Evolutionary conservation across 805 yeast genomes (phyloP), one percentile per base, ranked within the genome.

Genomic region (Tetrapisispora namnaoensis): DNA sequence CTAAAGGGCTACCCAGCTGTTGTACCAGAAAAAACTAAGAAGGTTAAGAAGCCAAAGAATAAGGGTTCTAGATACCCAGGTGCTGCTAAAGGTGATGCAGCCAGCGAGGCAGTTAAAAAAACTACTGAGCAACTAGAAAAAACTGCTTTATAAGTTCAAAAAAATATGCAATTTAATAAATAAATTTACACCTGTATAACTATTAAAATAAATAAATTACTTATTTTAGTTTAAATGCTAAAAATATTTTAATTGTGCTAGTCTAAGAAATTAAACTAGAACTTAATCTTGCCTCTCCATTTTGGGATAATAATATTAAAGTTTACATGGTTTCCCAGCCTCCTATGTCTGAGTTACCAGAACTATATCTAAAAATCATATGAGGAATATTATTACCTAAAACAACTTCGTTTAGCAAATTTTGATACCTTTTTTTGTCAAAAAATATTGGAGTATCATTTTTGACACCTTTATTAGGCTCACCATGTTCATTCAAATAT

Each of bases 61-160:
- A 87, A 88, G 70, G 98, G 98, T 53, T 63, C 88, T n/a, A 79
- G 79, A 69, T 87, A 85, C 76, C 96, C 96, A 39, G 96, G 95
- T 57, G 66, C 59, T n/a, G 51, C 61, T 40, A 68, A 65, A 20
- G 17, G 28, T 14, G 61, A 72, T 57, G 62, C 75, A 43, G 70
- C 69, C 41, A 52, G 50, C n/a, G 49, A 34, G n/a, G 41, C 45
- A 1, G 52, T 52, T 28, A 51, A 54, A 20, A 56, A 62, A 53
- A 52, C 56, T 24, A 51, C 62, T 28, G 60, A 66, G 48, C 53
- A 59, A 42, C 46, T 66, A 27, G 59, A 63, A 43, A 53, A 60
- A 40, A 44, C 62, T 21, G 50, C 51, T 14, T 44, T 55, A 37
- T 47, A 46, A 35, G 24, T 13, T 40, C 22, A 32, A 35, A n/a